Evolutionary conservation across 345 rosid species (phyloP).

Genomic region (Citrus hindsii): DNA sequence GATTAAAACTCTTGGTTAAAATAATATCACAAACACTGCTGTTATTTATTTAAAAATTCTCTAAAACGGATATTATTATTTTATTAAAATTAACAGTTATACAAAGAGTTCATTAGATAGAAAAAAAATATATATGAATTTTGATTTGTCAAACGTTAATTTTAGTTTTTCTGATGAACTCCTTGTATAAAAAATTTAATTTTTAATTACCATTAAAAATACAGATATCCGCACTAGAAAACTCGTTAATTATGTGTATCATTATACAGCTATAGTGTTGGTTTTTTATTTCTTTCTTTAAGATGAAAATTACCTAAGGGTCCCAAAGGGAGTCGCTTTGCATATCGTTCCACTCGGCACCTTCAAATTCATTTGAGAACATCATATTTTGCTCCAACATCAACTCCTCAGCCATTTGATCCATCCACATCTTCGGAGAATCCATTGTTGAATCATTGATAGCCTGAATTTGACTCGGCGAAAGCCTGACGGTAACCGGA

Average conservation of each 20-base stretch:
- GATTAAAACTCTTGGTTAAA: not conserved
- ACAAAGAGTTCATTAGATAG: not conserved
- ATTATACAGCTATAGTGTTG: not conserved
- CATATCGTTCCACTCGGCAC: not conserved
- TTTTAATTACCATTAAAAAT: too few relatives aligned
- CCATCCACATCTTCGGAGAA: constrained; percentile 77
- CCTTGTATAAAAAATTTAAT: not conserved
- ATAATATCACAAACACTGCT: not conserved
- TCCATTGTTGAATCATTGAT: constrained; percentile 75
- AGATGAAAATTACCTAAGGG: not conserved
- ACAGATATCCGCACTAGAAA: not conserved
- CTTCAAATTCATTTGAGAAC: constrained; percentile 2
- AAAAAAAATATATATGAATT: too few relatives aligned
- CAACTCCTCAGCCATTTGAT: constrained; percentile 19
- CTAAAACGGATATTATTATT: not conserved
- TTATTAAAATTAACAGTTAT: not conserved
- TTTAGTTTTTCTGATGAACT: not conserved
- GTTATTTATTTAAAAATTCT: not conserved
- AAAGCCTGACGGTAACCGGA: constrained; percentile 41
- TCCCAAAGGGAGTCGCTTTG: constrained; percentile 10
- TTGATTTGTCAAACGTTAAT: not conserved
- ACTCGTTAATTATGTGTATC: not conserved
- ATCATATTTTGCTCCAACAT: constrained; percentile 17
- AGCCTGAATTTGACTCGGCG: constrained; percentile 74
- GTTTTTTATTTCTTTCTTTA: not conserved